A percentile compares a stretch with the other conserved stretches of the same genome.
Conservation (phyloP, 2,329 filamentous ascomycete genomes). For the Colletotrichum tamarilloi region DNA sequence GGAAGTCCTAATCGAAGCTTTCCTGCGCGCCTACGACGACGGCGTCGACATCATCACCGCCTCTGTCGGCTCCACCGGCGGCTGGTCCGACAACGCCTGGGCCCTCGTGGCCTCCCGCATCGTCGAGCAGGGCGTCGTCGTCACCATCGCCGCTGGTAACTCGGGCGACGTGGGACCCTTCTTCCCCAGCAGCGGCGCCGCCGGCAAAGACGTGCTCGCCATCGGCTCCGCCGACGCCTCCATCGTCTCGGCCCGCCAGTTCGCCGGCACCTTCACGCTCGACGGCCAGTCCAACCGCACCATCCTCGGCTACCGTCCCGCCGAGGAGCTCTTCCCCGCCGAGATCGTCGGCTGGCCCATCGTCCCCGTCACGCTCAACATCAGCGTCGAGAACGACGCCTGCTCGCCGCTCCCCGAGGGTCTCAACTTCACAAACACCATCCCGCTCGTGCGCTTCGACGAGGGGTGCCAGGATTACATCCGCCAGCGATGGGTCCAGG, state of each 20-base stretch:
- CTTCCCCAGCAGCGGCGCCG: slow-evolving; percentile 39
- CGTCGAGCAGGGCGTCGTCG: slow-evolving; percentile 46
- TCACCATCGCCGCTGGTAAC: slow-evolving; percentile 36
- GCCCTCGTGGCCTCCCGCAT: slow-evolving; percentile 53
- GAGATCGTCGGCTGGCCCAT: slow-evolving; percentile 40
- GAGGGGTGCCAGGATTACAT: slow-evolving; percentile 25
- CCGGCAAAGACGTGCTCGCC: slow-evolving; percentile 41
- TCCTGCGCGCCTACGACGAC: slow-evolving; percentile 31
- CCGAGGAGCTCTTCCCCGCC: slow-evolving; percentile 37
- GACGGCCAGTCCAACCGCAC: slow-evolving; percentile 39
- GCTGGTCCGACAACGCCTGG: slow-evolving; percentile 54
- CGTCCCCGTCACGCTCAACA: slow-evolving; percentile 40
- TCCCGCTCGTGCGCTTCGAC: slow-evolving; percentile 30
- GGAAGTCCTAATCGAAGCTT: slow-evolving; percentile 34
- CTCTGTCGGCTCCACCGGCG: slow-evolving; percentile 26
- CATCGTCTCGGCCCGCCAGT: slow-evolving; percentile 27
- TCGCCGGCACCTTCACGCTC: slow-evolving; percentile 39
- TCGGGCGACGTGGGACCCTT: slow-evolving; percentile 39
- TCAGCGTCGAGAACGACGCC: slow-evolving; percentile 40
- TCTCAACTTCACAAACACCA: slow-evolving; percentile 15
- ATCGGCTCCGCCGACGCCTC: slow-evolving; percentile 35
- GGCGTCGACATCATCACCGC: slow-evolving; percentile 36
- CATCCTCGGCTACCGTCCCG: slow-evolving; percentile 40
- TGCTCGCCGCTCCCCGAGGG: slow-evolving; percentile 37
- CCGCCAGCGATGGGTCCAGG: slow-evolving; percentile 45